Conservation (phyloP, 2,329 filamentous ascomycete species). For the Graphiopsis chlorocephala region DNA sequence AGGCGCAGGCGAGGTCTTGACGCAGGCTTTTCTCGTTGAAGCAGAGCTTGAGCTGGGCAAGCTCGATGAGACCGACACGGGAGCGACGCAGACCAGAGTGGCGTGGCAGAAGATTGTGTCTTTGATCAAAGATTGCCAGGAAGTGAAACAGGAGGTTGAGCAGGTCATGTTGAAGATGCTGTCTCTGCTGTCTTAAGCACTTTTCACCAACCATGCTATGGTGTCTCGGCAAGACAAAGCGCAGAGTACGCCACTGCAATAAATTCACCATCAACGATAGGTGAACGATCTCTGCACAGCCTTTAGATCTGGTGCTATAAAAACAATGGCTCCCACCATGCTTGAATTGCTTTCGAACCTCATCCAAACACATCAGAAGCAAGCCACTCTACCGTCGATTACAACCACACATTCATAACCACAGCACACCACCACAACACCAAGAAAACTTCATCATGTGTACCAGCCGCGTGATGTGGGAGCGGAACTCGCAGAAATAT, state of each 20-base stretch:
- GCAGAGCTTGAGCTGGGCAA: background rate
- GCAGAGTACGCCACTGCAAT: background rate
- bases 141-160: background rate
- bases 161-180: background rate
- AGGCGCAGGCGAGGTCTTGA: background rate
- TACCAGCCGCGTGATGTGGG: background rate
- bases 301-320: background rate
- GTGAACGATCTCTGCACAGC: background rate
- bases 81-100: background rate
- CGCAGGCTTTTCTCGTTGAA: background rate
- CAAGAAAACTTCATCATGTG: background rate
- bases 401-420: background rate
- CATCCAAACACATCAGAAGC: background rate
- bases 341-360: background rate
- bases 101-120: background rate
- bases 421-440: background rate
- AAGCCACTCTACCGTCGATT: background rate
- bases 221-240: background rate
- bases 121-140: background rate
- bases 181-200: background rate
- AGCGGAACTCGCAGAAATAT: background rate
- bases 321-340: background rate
- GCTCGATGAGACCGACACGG: background rate
- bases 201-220: background rate
- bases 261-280: background rate